A percentile compares a stretch with the other conserved stretches of the same genome.
These are phyloP conservation scores for Pseudogymnoascus sp. DNA, from an alignment of 2,329 filamentous ascomycete genomes.

Conservation along the genomic window DNA sequence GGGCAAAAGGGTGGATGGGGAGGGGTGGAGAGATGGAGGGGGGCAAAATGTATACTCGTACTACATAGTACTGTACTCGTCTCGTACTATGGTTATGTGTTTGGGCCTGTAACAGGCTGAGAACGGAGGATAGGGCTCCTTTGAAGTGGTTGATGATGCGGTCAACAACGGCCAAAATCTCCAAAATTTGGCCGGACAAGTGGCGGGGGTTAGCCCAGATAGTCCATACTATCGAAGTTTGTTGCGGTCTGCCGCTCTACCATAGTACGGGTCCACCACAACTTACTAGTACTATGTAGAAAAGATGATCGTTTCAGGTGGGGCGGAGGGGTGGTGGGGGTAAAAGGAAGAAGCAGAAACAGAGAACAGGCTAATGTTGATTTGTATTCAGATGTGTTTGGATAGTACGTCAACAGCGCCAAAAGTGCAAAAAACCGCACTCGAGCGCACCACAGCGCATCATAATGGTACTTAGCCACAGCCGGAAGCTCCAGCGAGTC, in stretches of 20 bases:
- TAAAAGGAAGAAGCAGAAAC: background rate
- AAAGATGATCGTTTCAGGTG: background rate
- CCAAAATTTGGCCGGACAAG: background rate
- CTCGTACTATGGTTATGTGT: too few species aligned
- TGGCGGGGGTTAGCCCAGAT: background rate
- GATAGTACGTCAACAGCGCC: background rate
- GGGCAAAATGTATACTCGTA: too few species aligned
- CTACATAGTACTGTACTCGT: too few species aligned
- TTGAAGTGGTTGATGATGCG: background rate
- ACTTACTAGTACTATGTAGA: too few species aligned
- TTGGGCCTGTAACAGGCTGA: background rate
- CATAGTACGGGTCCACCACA: background rate
- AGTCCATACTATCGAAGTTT: background rate
- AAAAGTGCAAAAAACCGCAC: background rate
- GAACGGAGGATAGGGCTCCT: background rate
- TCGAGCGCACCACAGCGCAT: background rate
- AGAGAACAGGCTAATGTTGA: constrained; percentile 1
- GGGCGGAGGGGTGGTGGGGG: constrained; percentile 7
- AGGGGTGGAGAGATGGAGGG: background rate
- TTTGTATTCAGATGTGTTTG: too few species aligned
- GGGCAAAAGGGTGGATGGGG: background rate
- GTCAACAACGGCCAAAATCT: background rate
- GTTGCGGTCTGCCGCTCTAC: background rate
- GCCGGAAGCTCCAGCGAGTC: background rate
- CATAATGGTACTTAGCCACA: background rate